Base-by-base conservation (phyloP, 257 asterid genomes). In the Parsonsia alboflavescens region DNA sequence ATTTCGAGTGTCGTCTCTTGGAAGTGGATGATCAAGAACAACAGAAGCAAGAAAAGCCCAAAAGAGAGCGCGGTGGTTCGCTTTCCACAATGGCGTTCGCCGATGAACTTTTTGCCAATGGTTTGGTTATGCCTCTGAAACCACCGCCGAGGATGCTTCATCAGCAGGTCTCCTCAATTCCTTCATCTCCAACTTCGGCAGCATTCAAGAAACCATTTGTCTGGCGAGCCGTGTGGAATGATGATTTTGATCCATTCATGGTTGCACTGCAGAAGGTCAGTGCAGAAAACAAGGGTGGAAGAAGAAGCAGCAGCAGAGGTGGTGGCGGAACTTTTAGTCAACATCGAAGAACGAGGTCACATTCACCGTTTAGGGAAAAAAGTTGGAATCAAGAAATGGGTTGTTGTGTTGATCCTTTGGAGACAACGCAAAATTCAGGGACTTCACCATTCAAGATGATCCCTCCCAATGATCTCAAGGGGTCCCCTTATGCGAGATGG, bases 121-220 rank as follows among this genome's bases (percentile, higher is more conserved):
- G 97, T 59, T 68, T 74, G 45, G 90, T 88, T 65, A 82, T 88
- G 89, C 97, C 97, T 11, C 80, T 92, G 52, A 92, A 88, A 63
- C 95, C 82, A 33, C 97, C 96, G 5, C 97, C 96, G 7, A 75
- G 96, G n/a, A n/a, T n/a, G 81, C 89, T 90, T 41, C 91, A 83
- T 68, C 82, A 58, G 24, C 82, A 58, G 24, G 58, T 24, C 5
- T 79, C 39, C 10, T 78, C 88, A 10, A 75, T 84, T 68, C 79
- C 84, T 66, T 75, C 85, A 0, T 80, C 89, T 21, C 86, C 90
- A 0, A 82, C 73, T 64, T 80, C 88, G 9, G 89, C 96, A 3
- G 82, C 65, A 6, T 81, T 87, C 72, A 88, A 74, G 58, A 65
- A 87, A 59, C 89, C 97, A 3, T 91, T 88, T 70, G 70, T 85